Base-by-base conservation (phyloP, 2,329 filamentous ascomycete species). In the Paecilomyces formosus region DNA sequence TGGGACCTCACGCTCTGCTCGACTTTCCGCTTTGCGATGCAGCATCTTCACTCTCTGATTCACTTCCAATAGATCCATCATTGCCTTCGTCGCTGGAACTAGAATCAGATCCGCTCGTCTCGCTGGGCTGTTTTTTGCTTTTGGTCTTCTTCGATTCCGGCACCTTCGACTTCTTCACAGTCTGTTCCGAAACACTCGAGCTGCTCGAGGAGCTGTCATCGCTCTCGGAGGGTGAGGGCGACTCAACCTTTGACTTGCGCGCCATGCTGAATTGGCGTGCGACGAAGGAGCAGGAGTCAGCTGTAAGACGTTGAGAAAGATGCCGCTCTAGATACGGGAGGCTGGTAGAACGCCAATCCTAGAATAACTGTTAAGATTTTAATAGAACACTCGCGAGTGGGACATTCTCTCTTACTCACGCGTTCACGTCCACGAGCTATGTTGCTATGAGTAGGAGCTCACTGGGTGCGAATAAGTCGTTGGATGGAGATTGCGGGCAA, bases 151-250 rank as follows among this genome's bases (percentile, higher is more conserved):
- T 57, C 56, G 63, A 57, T n/a, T 58, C 60, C 15, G 35, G n/a
- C 6, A 18, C 39, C 24, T 68, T 64, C n/a, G 61, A 58, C 18
- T 61, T 63, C 33, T 66, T 66, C 35, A 66, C 49, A 11, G 59
- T 58, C 58, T 65, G 60, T 58, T 70, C 69, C 7, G 65, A 65
- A 15, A 67, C 65, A 21, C 59, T 63, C 30, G 67, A 68, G 56
- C 67, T 68, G 64, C 65, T 66, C 12, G 59, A 56, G n/a, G 64
- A 66, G 56, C 62, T 66, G n/a, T 57, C 52, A 11, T 62, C 64
- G 33, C 53, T 60, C 53, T 65, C 64, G 28, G 60, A 55, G 45
- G 63, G 49, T 30, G 60, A 55, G 45, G 63, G 49, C 31, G 55
- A 56, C 26, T 64, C 62, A 54, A 68, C 63, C 52, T 66, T 66